phyloP scores from a whole-genome alignment of 2,329 filamentous ascomycete genomes.

The Magnaporthiopsis poae region DNA sequence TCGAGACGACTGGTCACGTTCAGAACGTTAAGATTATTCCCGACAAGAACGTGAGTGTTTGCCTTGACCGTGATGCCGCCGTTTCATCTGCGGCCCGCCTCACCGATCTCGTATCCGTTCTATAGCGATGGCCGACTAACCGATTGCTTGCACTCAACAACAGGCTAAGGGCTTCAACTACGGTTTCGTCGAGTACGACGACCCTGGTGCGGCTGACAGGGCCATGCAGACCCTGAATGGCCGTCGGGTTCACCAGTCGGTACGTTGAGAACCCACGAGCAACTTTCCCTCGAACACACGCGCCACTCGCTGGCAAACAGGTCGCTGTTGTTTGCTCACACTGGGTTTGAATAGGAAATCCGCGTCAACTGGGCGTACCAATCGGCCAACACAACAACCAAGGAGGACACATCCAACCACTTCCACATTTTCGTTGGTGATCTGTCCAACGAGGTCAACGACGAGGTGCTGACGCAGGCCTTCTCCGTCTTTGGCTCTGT shows the following conservation, averaged over 20 bases:
- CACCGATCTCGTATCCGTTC: too few relatives aligned
- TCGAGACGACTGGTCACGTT: conserved; percentile 96
- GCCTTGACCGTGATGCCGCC: conserved; percentile 8
- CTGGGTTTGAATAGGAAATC: conserved; percentile 61
- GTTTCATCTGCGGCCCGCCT: conserved; percentile 21
- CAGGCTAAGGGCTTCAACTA: conserved; percentile 97
- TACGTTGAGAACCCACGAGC: conserved; percentile 37
- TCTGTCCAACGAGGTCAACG: conserved; percentile 95
- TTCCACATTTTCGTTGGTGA: conserved; percentile 99
- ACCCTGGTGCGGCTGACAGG: conserved; percentile 88
- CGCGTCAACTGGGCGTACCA: conserved; percentile 99
- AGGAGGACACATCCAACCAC: conserved; percentile 95
- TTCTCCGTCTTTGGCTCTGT: conserved; percentile 94
- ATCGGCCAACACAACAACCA: conserved; percentile 83
- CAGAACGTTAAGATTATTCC: conserved; percentile 99
- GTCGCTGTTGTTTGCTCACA: conserved; percentile 20
- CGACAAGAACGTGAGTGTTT: conserved; percentile 87
- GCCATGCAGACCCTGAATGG: conserved; percentile 97
- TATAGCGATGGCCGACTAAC: not conserved
- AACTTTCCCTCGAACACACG: not conserved
- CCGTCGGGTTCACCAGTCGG: conserved; percentile 86
- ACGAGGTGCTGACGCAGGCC: conserved; percentile 83
- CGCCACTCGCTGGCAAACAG: not conserved
- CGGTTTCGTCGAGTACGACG: conserved; percentile 97
- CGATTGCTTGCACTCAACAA: conserved; percentile 2